Conservation (phyloP, 495 filamentous ascomycete species). For the Lophiotrema nucula region DNA sequence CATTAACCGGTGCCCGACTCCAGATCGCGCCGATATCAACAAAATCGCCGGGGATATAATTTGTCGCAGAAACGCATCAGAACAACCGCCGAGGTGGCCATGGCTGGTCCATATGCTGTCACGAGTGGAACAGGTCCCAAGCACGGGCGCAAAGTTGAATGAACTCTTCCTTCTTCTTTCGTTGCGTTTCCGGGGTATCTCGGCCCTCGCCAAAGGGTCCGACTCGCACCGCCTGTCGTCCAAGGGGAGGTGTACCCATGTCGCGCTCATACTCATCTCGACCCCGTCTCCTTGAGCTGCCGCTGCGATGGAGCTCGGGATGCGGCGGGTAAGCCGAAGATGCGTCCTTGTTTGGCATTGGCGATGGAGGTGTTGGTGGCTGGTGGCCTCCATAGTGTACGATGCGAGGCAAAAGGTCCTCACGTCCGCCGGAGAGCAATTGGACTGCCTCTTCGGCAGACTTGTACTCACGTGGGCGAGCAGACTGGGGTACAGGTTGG, state of each 20-base stretch:
- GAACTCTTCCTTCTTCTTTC: slow-evolving; percentile 93
- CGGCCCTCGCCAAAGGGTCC: slow-evolving; percentile 44
- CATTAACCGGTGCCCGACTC: no score
- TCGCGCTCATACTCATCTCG: slow-evolving; percentile 90
- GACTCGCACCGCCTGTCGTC: slow-evolving; percentile 40
- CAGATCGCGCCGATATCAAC: no score
- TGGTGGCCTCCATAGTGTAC: slow-evolving; percentile 91
- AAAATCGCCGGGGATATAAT: no score
- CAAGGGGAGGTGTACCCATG: slow-evolving; percentile 69
- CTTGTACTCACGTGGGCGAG: slow-evolving; percentile 79
- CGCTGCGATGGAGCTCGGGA: slow-evolving; percentile 38
- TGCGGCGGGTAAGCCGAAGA: slow-evolving; percentile 32
- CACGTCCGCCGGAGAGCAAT: slow-evolving; percentile 83
- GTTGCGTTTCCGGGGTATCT: slow-evolving; percentile 79
- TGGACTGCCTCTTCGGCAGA: slow-evolving; percentile 94
- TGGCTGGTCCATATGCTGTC: no score
- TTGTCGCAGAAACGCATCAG: no score
- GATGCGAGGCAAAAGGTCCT: slow-evolving; percentile 86
- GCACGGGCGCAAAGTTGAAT: slow-evolving; percentile 79
- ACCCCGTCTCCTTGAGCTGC: slow-evolving; percentile 66
- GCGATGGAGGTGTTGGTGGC: slow-evolving; percentile 90
- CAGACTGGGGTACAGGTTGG: slow-evolving; percentile 46
- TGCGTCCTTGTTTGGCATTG: slow-evolving; percentile 46
- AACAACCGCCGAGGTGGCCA: no score
- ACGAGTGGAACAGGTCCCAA: slow-evolving; percentile 98